Evolutionary conservation across 495 filamentous ascomycete species (phyloP).

Genomic region (Darksidea phi): DNA sequence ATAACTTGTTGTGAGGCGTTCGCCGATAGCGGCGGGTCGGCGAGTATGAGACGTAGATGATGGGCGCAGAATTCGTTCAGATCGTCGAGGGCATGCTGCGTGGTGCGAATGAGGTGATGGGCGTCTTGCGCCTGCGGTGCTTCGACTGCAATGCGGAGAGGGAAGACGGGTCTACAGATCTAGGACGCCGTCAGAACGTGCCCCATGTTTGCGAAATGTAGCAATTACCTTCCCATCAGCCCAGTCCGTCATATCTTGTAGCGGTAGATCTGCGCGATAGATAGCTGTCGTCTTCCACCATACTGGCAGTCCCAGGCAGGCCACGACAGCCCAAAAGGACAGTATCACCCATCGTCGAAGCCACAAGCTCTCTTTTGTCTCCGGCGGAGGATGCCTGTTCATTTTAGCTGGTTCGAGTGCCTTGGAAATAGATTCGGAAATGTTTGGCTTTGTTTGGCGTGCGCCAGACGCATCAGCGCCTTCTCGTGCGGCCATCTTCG

Average conservation of each 20-base stretch:
- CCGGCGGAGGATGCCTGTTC: constrained; percentile 64
- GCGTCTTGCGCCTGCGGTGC: constrained; percentile 69
- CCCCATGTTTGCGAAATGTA: background rate
- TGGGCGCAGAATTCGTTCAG: constrained; percentile 90
- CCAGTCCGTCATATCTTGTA: constrained; percentile 88
- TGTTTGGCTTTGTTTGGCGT: background rate
- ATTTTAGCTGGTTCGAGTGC: constrained; percentile 7
- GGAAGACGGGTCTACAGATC: constrained; percentile 86
- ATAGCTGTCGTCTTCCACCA: constrained; percentile 98
- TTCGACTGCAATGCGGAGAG: constrained; percentile 76
- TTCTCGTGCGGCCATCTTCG: constrained; percentile 5
- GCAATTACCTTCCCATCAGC: constrained; percentile 78
- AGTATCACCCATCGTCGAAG: constrained; percentile 71
- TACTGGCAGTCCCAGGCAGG: constrained; percentile 84
- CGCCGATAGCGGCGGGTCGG: constrained; percentile 43
- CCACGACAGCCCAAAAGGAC: constrained; percentile 87
- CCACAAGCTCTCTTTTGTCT: constrained; percentile 65
- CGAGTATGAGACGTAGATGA: constrained; percentile 74
- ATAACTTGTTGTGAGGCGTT: constrained; percentile 35
- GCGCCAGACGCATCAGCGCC: constrained; percentile 18
- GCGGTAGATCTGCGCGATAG: constrained; percentile 79
- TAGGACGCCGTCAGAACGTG: constrained; percentile 41
- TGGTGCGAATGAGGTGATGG: constrained; percentile 73
- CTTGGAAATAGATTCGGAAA: background rate
- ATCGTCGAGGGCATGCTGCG: constrained; percentile 87